phyloP scores from a whole-genome alignment of 352 stramenopile genomes.

The Globisporangium alternatum region DNA sequence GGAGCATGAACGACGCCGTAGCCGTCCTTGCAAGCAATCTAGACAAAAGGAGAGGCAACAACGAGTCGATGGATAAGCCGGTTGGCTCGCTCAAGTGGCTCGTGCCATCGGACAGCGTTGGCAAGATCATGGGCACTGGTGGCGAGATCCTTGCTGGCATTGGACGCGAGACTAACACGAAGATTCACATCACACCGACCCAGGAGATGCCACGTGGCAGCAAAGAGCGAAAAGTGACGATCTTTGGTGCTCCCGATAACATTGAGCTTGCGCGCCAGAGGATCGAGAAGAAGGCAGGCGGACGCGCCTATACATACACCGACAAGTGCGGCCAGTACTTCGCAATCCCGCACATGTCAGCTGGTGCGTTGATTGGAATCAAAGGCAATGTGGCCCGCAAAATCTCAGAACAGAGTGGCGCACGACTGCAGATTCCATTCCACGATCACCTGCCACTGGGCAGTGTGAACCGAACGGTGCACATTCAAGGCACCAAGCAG shows the following conservation, averaged over 20 bases:
- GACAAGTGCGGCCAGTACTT: conserved; percentile 56
- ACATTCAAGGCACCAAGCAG: conserved; percentile 53
- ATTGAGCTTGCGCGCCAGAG: conserved; percentile 34
- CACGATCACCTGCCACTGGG: conserved; percentile 52
- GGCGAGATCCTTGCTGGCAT: conserved; percentile 47
- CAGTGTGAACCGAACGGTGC: conserved; percentile 57
- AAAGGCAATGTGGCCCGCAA: conserved; percentile 34
- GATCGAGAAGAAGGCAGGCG: conserved; percentile 44
- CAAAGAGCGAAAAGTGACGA: conserved; percentile 42
- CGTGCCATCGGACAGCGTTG: conserved; percentile 40
- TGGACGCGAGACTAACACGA: conserved; percentile 35
- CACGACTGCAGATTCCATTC: conserved; percentile 51
- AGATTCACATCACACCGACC: conserved; percentile 37
- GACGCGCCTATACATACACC: conserved; percentile 31
- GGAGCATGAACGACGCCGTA: conserved; percentile 34
- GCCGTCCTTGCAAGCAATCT: neutral
- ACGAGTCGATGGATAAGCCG: neutral
- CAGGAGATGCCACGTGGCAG: conserved; percentile 40
- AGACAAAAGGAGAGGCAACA: conserved; percentile 9
- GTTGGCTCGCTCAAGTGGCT: conserved; percentile 41
- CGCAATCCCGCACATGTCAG: conserved; percentile 47
- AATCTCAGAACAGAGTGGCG: conserved; percentile 49
- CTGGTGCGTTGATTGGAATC: conserved; percentile 50
- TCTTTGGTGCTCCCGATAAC: conserved; percentile 29
- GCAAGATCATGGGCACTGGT: conserved; percentile 59